Evolutionary conservation across 108 stramenopile species (phyloP), one percentile per base, ranked within the genome.

Genomic region (Nitzschia putrida): DNA sequence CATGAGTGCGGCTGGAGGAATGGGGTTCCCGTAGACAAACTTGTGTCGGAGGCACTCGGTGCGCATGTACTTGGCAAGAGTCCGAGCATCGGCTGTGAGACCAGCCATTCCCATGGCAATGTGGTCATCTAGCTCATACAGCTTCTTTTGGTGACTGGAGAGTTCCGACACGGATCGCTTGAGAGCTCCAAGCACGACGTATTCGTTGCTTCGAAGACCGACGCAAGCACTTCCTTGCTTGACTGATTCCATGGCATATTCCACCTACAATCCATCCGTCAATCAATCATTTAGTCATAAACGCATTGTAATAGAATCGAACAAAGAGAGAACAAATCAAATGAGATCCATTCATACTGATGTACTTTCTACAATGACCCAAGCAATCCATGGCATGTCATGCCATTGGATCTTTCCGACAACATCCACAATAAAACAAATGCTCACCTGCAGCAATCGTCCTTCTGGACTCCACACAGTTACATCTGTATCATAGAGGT

Each of bases 401-500:
- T 65, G 10, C 45, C 39, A 1, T 40, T 26, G 49, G n/a, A n/a
- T n/a, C n/a, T n/a, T n/a, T n/a, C n/a, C n/a, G n/a, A n/a, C n/a
- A 9, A 8, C n/a, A 43, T 23, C 18, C 13, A 22, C n/a, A n/a
- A n/a, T n/a, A n/a, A n/a, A n/a, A n/a, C n/a, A n/a, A n/a, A n/a
- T n/a, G n/a, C 90, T 68, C 63, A 95, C 94, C 94, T 99, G 98
- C 44, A 97, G 92, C 50, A 99, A 83, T 65, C 97, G 96, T 23
- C 99, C 99, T 83, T 99, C 97, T 18, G 99, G 99, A 71, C 91
- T 93, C 97, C 97, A 99, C 21, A 98, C 97, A 26, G 99, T 98
- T 61, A 98, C 99, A 72, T 99, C 99, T 40, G 99, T 99, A 83
- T 99, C 99, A 78, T 99, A 99, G 83, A 95, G 94, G 69, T 98